These are phyloP conservation scores for Apiospora phragmitis DNA, from an alignment of 2,329 filamentous ascomycete genomes.

Conservation along the genomic window DNA sequence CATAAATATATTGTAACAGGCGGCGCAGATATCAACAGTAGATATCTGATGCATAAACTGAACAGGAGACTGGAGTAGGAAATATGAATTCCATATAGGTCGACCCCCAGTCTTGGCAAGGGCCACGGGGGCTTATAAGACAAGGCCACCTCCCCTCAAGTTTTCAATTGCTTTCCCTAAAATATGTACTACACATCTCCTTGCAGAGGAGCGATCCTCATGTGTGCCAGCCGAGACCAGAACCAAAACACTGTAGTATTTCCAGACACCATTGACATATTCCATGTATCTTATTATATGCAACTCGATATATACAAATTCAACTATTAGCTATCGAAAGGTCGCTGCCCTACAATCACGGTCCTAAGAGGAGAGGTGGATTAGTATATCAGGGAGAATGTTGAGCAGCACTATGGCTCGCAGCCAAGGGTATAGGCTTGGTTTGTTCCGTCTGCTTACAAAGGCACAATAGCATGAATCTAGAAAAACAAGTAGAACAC, in stretches of 20 bases:
- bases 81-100: too few relatives aligned
- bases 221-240: neutral
- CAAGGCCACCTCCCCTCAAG: neutral
- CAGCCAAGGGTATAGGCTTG: neutral
- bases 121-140: neutral
- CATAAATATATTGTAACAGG: neutral
- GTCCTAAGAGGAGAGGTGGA: conserved; percentile 8
- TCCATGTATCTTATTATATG: neutral
- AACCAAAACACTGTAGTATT: neutral
- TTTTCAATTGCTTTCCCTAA: neutral
- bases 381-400: neutral
- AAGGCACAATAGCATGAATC: conserved; percentile 21
- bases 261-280: neutral
- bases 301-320: neutral
- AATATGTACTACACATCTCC: neutral
- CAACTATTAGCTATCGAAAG: conserved; percentile 13
- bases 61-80: neutral
- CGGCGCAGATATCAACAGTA: neutral
- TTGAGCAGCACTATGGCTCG: neutral
- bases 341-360: conserved; percentile 20
- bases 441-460: conserved; percentile 16
- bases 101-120: too few relatives aligned
- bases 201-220: neutral
- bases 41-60: neutral
- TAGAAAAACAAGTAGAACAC: neutral